Conservation (phyloP, 371 early-diverging fungal genomes). For the Lichtheimia ornata region DNA sequence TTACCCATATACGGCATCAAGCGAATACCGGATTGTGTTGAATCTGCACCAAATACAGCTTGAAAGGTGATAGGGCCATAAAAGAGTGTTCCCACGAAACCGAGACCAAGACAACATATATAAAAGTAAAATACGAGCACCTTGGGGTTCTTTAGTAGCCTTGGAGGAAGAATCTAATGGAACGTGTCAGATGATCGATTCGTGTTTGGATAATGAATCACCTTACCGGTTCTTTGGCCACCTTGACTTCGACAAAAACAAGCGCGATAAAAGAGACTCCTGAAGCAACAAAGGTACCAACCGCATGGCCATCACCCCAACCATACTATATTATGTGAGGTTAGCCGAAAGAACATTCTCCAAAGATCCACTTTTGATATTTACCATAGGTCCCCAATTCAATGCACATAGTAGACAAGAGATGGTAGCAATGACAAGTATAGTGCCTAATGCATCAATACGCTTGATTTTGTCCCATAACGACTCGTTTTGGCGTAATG, state of each 20-base stretch:
- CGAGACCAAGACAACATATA: slow-evolving; percentile 2
- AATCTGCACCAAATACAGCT: slow-evolving; percentile 41
- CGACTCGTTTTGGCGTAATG: slow-evolving; percentile 30
- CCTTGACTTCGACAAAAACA: slow-evolving; percentile 15
- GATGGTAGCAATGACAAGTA: slow-evolving; percentile 11
- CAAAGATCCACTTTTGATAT: neutral
- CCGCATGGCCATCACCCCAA: slow-evolving; percentile 2
- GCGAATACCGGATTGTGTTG: slow-evolving; percentile 45
- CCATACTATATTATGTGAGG: neutral
- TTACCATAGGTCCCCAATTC: slow-evolving; percentile 43
- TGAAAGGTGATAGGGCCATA: slow-evolving; percentile 68
- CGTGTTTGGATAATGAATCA: slow-evolving; percentile 10
- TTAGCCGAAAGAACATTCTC: neutral
- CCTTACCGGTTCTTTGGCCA: slow-evolving; percentile 20
- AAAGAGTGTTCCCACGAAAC: slow-evolving; percentile 70
- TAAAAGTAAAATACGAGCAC: slow-evolving; percentile 12
- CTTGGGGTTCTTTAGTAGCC: slow-evolving; percentile 8
- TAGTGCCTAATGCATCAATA: slow-evolving; percentile 56
- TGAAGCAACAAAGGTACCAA: slow-evolving; percentile 18
- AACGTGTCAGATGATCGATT: neutral
- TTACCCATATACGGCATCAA: slow-evolving; percentile 45
- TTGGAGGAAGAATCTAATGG: slow-evolving; percentile 15
- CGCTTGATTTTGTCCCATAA: slow-evolving; percentile 55
- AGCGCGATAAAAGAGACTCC: slow-evolving; percentile 11
- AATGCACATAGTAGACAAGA: slow-evolving; percentile 51